Evolutionary conservation across 2,329 filamentous ascomycete species (phyloP), one percentile per base, ranked within the genome.

Genomic region (Hypoxylon sp.): DNA sequence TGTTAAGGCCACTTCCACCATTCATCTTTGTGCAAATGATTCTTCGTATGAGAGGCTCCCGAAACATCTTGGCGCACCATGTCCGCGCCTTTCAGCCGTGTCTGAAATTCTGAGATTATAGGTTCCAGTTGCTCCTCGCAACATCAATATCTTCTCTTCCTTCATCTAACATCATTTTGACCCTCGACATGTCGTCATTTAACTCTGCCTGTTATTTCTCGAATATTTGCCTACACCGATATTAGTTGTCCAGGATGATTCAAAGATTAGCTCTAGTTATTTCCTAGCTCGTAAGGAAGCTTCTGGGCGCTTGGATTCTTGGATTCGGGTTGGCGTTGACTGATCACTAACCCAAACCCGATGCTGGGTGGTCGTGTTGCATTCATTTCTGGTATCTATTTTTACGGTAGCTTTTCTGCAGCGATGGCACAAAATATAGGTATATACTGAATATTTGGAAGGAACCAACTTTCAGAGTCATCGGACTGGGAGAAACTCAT

Each of bases 51-150:
- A 14, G 41, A 59, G 41, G 38, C 23, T 49, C 19, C 57, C 36
- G 66, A 65, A 60, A 65, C 58, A 51, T 58, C 51, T 52, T 36
- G 36, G 45, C 60, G 43, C 17, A 53, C 60, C 21, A 11, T 50
- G 14, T 50, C 19, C 2, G 36, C 11, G 14, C 36, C 48, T 50
- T 58, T 36, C 21, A 55, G 5, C 13, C 46, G n/a, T 32, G 3
- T 46, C 21, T 64, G n/a, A 5, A 61, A 30, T 17, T 60, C 53
- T n/a, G 19, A 9, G 10, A 49, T 41, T 62, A 17, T 30, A 53
- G n/a, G 50, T 30, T 49, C 41, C 13, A 32, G 38, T 30, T 49
- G 53, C 13, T 38, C n/a, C 23, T 60, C 32, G 14, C 41, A 13
- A 14, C 52, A 32, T 7, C 17, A 43, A 43, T 5, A 34, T 7